Evolutionary conservation across 106 monocot genomes (phyloP), one percentile per base, ranked within the genome.

Genomic region (Vanilla planifolia): DNA sequence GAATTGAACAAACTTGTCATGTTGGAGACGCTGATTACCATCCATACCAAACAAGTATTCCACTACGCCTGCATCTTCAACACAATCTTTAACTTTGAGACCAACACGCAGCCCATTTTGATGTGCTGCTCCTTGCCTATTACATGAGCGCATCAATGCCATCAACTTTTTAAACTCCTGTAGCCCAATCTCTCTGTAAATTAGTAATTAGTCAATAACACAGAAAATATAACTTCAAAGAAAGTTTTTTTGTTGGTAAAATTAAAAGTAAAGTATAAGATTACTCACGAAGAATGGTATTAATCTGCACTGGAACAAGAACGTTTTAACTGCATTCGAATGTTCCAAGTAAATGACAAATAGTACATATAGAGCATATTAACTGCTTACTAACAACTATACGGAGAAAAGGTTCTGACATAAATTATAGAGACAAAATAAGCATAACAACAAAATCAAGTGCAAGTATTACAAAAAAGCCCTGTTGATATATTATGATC

Each of bases 141-240:
- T 92, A 58, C 70, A 69, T 55, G 81, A 77, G 1, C 85, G 71
- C 98, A 98, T 92, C 58, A 85, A 70, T 24, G 77, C 55, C 98
- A 98, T 98, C 60, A 98, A 88, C 60, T 88, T 91, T 66, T 88
- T 98, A 59, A 98, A 98, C 48, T 98, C 98, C 50, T 88, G 88
- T 42, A 47, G 69, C 20, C 83, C 88, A 66, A 92, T 98, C 72
- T 84, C 79, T 42, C 98, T 98, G 82, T 55, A 67, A 48, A 80
- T 70, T 19, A 6, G 8, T 15, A 15, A 53, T 4, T 7, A 34
- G 15, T 26, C 25, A 67, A 13, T 8, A 40, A 2, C 23, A 44
- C 33, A 40, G 37, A 52, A 36, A 28, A 45, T 33, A 8, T 43
- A 34, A 25, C 45, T 36, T 2, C 43, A n/a, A 29, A 37, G 43